Conservation (phyloP, 495 filamentous ascomycete species). For the Aspergillus ostianus region DNA sequence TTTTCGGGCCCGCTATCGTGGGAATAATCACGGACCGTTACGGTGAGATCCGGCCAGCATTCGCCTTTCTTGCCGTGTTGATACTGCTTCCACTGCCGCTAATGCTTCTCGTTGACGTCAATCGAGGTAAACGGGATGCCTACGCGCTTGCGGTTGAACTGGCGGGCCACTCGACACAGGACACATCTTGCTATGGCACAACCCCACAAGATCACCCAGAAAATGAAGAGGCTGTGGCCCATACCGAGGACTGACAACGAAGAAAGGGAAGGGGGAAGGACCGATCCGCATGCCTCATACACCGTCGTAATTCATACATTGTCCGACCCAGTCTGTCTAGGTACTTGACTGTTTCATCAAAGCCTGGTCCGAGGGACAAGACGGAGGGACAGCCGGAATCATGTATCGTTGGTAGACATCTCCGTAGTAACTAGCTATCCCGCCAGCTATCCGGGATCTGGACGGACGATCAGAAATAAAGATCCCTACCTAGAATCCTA, state of each 20-base stretch:
- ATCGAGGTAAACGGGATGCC: slow-evolving; percentile 79
- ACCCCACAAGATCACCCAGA: slow-evolving; percentile 14
- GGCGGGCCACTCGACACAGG: slow-evolving; percentile 35
- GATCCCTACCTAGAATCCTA: too few relatives aligned
- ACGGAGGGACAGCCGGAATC: too few relatives aligned
- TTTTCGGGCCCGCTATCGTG: slow-evolving; percentile 94
- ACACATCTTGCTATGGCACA: slow-evolving; percentile 25
- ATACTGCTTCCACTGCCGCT: slow-evolving; percentile 80
- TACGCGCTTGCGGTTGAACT: slow-evolving; percentile 66
- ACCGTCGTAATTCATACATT: too few relatives aligned
- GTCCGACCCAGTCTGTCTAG: too few relatives aligned
- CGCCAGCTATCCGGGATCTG: too few relatives aligned
- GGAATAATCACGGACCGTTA: slow-evolving; percentile 86
- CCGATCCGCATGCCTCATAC: not conserved
- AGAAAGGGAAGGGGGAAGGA: not conserved
- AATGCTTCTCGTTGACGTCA: slow-evolving; percentile 85
- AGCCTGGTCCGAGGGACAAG: too few relatives aligned
- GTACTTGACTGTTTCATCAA: too few relatives aligned
- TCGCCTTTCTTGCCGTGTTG: slow-evolving; percentile 84
- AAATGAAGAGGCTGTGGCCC: not conserved
- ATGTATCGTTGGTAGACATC: not conserved
- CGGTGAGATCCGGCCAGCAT: slow-evolving; percentile 88
- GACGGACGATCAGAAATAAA: too few relatives aligned
- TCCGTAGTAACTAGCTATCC: not conserved
- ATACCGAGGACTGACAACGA: not conserved